These are phyloP conservation scores for Penstemon eatonii DNA, from an alignment of 257 asterid species.

Conservation along the genomic window DNA sequence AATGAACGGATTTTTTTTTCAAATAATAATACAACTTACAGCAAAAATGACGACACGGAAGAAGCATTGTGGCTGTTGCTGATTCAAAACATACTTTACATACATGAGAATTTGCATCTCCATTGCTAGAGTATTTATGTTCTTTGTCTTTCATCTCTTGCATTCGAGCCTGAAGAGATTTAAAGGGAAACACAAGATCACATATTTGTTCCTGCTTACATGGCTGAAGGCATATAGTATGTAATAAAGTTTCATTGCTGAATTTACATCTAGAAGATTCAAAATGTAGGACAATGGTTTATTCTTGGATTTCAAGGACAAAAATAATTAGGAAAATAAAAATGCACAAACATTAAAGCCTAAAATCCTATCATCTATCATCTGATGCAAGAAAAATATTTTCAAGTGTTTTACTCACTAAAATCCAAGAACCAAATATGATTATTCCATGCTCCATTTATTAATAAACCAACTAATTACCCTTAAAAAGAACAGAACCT, in stretches of 20 bases:
- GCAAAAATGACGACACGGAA: slow-evolving; percentile 98
- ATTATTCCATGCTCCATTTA: neutral
- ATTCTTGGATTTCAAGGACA: too few species aligned
- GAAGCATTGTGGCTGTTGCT: slow-evolving; percentile 88
- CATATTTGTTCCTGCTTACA: slow-evolving; percentile 7
- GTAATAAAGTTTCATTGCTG: neutral
- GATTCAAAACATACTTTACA: slow-evolving; percentile 97
- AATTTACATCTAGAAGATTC: slow-evolving; percentile 1
- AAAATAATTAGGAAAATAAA: too few species aligned
- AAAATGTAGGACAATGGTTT: too few species aligned
- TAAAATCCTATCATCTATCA: too few species aligned
- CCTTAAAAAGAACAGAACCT: neutral
- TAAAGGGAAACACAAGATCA: slow-evolving; percentile 17
- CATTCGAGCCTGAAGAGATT: slow-evolving; percentile 70
- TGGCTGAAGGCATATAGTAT: neutral
- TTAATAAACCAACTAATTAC: slow-evolving; percentile 12
- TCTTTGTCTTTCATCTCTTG: slow-evolving; percentile 96
- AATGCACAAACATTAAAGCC: too few species aligned
- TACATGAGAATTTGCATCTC: slow-evolving; percentile 73
- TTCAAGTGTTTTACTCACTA: too few species aligned
- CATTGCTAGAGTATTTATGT: slow-evolving; percentile 63
- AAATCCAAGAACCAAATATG: neutral
- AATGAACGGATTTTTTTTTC: slow-evolving; percentile 7
- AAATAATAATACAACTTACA: slow-evolving; percentile 51
- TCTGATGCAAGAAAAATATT: too few species aligned